A percentile compares a stretch with the other conserved stretches of the same genome.
Conservation (phyloP, 306 rosid genomes). For the Vigna unguiculata region DNA sequence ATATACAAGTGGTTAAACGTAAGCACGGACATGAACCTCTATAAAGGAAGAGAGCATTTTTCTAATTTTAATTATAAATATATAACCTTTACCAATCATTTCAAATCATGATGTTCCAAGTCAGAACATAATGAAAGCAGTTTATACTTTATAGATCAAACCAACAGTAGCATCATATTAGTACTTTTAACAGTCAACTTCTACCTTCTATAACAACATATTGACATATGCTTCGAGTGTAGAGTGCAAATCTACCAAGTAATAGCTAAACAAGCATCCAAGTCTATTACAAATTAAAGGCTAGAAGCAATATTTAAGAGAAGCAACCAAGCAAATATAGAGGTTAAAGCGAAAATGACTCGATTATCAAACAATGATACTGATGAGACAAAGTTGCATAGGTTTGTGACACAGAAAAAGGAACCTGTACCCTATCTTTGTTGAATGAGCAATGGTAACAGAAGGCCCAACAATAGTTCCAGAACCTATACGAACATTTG, state of each 20-base stretch:
- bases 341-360: constrained; percentile 6
- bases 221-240: not conserved
- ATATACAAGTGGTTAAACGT: not conserved
- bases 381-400: constrained; percentile 1
- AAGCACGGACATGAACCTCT: constrained; percentile 22
- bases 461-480: constrained; percentile 86
- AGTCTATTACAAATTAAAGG: not conserved
- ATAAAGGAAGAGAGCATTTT: constrained; percentile 2
- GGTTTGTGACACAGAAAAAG: not conserved
- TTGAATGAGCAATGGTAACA: constrained; percentile 68
- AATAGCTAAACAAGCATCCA: not conserved
- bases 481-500: constrained; percentile 67
- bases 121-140: constrained; percentile 1
- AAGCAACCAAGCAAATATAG: not conserved
- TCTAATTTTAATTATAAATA: constrained; percentile 5
- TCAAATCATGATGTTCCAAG: constrained; percentile 19
- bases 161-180: not conserved
- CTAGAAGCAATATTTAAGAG: not conserved
- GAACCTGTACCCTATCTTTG: constrained; percentile 67
- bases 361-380: not conserved
- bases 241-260: not conserved
- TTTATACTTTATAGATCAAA: not conserved
- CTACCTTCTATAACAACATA: not conserved
- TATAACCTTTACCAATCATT: not conserved
- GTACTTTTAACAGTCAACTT: constrained; percentile 1